These are phyloP conservation scores for Moesziomyces antarcticus DNA, from an alignment of 1,284 basidiomycete species.

Conservation along the genomic window DNA sequence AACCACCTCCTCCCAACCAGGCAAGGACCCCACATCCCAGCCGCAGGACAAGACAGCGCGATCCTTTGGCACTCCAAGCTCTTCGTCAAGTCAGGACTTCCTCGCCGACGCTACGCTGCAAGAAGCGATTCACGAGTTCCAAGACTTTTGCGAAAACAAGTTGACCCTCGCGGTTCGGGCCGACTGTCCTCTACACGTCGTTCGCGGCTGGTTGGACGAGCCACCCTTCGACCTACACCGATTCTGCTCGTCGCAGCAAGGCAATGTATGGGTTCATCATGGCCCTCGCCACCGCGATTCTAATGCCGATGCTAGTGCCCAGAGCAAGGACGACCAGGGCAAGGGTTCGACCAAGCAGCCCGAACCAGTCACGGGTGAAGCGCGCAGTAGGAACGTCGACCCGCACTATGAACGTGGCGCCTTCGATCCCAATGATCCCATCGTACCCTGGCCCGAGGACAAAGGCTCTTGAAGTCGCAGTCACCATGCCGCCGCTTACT, in stretches of 20 bases:
- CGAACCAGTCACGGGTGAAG: not conserved
- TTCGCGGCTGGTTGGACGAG: constrained; percentile 33
- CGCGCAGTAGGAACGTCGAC: too few species aligned
- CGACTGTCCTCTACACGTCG: constrained; percentile 38
- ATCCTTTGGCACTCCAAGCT: not conserved
- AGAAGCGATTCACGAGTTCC: constrained; percentile 33
- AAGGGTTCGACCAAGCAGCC: not conserved
- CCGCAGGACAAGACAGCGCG: not conserved
- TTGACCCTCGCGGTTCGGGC: constrained; percentile 34
- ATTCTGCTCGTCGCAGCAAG: constrained; percentile 27
- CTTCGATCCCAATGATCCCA: constrained; percentile 24
- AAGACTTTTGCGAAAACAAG: constrained; percentile 50
- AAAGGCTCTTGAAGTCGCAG: not conserved
- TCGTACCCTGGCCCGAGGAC: constrained; percentile 10
- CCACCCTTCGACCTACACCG: constrained; percentile 42
- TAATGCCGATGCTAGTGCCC: not conserved
- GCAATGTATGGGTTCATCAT: constrained; percentile 6
- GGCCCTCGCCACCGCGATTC: not conserved
- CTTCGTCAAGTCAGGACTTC: not conserved
- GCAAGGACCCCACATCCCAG: too few species aligned
- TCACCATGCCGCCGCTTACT: not conserved
- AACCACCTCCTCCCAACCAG: too few species aligned
- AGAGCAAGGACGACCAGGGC: not conserved
- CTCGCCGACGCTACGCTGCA: constrained; percentile 17
- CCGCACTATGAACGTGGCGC: not conserved